Base-by-base conservation (phyloP, 1,284 basidiomycete genomes). In the Malassezia vespertilionis region DNA sequence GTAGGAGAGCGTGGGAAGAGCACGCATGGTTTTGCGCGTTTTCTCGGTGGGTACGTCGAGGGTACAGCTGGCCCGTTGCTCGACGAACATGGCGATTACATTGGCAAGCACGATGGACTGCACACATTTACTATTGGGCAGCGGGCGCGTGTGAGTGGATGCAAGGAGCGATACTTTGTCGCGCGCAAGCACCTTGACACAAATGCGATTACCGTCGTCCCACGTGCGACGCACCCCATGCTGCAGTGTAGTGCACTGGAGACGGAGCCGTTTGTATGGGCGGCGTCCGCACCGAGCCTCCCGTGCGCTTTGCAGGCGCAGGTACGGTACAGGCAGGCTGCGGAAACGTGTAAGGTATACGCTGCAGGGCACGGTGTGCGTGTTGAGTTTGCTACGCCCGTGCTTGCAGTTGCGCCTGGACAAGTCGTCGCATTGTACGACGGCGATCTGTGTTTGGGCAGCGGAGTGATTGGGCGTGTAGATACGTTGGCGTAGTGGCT, bases 81-180 rank as follows among this genome's bases (percentile, higher is more conserved):
- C 32, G 76, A 81, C 41, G 64, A 79, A 0, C 77, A 76, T 0
- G 82, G 82, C 5, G 72, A 75, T 24, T 63, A 73, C 1, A 43
- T 87, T 0, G 82, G 79, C 1, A 56, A 71, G 22, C 91, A 96
- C 65, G 54, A 75, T 1, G 91, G 91, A 0, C 71, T 90, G 0
- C 90, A 86, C 81, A 78, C 77, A n/a, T 86, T 81, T 56, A 95
- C 90, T 0, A 82, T 96, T 27, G 91, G 91, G 0, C 82, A 86
- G 68, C 73, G 78, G 4, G 82, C 84, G 0, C 76, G 79, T 20
- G 71, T 95, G 11, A 63, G 73, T 0, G 85, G 87, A 0, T 74
- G 81, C 72, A 65, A 72, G 0, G 65, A 78, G 41, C 79, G 77
- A 57, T 78, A 83, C 75, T 91, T 82, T 61, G 85, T 95, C 0